Base-by-base conservation (phyloP, 1,284 basidiomycete genomes). In the Porodaedalea pini region DNA sequence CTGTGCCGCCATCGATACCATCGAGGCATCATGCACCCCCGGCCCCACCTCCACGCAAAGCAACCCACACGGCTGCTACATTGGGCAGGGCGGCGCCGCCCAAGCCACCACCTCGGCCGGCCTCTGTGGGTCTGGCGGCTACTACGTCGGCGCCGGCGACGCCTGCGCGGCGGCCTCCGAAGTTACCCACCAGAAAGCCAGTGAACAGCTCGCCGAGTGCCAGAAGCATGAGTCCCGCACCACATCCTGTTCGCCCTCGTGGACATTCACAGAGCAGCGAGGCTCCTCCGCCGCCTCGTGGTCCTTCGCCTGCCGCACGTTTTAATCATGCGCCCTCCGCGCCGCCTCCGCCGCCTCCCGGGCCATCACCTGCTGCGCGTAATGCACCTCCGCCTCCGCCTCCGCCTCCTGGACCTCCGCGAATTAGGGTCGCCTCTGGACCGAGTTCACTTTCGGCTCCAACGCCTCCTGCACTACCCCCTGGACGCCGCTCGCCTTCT, bases 221-320 rank as follows among this genome's bases (percentile, higher is more conserved):
- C 11, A 44, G 41, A 47, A 75, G 79, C 25, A 66, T 70, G 45
- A 72, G 73, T 47, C 67, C 73, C 17, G 61, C 69, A 4, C 71
- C 71, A 17, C 52, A 25, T 32, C 41, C 41, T 34, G 17, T 36
- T 11, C 52, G 53, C 19, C 53, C 53, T 15, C 39, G 53, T 43
- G 53, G 40, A 19, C 53, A 43, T 19, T 54, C 53, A n/a, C 37
- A 52, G n/a, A 43, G 44, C 53, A 59, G 64, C 36, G 67, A 67
- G 32, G 61, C 69, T 4, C 65, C 67, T 7, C 66, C 67, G 5
- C 67, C 66, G 32, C 65, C 69, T 39, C 69, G 67, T 43, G 64
- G 64, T 25, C 58, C 58, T 45, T 68, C 54, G 21, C 56, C 57
- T 27, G 47, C 58, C 25, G 51, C 37, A n/a, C 23, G 41, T n/a